Conservation (phyloP, 129 eudicot species). For the Solidago caesia region DNA sequence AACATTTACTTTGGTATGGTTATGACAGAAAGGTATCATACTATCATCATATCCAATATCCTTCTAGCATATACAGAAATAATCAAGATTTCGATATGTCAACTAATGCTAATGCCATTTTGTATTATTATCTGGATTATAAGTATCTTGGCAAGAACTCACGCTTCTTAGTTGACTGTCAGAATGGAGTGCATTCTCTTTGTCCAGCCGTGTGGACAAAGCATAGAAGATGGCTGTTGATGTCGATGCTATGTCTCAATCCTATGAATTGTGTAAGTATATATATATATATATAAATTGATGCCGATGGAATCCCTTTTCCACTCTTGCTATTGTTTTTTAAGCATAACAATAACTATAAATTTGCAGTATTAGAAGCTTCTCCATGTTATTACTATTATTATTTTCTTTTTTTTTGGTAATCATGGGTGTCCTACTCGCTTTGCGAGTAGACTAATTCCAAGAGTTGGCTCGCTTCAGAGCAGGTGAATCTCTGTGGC, state of each 20-base stretch:
- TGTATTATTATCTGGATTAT: too few species aligned
- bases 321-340: neutral
- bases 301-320: neutral
- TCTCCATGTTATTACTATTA: too few species aligned
- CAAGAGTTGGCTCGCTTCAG: too few species aligned
- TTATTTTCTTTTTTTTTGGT: too few species aligned
- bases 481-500: too few species aligned
- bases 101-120: too few species aligned
- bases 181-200: constrained; percentile 80
- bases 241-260: constrained; percentile 92
- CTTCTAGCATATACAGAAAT: too few species aligned
- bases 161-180: constrained; percentile 24
- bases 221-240: constrained; percentile 80
- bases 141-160: too few species aligned
- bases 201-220: constrained; percentile 92
- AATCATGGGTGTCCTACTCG: too few species aligned
- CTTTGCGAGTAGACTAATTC: too few species aligned
- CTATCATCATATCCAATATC: neutral
- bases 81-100: too few species aligned
- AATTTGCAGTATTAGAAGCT: neutral
- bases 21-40: constrained; percentile 72
- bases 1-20: constrained; percentile 92
- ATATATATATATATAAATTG: neutral
- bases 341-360: constrained; percentile 8
- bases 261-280: constrained; percentile 89